Conservation (phyloP, 805 yeast genomes). For the Starmerella scarabaei region DNA sequence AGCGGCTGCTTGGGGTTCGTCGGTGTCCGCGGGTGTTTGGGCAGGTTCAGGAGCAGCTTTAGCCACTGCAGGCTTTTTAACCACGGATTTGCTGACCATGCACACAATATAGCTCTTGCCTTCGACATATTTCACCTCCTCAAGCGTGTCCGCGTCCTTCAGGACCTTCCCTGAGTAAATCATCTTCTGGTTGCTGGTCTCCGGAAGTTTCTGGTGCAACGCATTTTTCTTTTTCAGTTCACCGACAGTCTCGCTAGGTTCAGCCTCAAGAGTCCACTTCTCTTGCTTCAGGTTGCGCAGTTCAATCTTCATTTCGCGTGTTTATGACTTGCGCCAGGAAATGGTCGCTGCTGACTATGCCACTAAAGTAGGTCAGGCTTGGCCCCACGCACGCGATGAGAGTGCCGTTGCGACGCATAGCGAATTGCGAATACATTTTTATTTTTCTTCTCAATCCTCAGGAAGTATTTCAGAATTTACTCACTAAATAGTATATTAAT, state of each 20-base stretch:
- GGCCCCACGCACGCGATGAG: no score
- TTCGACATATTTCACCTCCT: conserved; percentile 61
- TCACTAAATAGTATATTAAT: background rate
- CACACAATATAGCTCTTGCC: conserved; percentile 78
- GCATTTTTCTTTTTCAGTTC: conserved; percentile 68
- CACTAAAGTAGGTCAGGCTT: no score
- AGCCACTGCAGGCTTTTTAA: conserved; percentile 19
- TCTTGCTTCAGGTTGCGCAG: conserved; percentile 91
- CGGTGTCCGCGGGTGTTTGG: conserved; percentile 12
- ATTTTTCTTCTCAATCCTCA: no score
- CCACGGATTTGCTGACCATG: conserved; percentile 54
- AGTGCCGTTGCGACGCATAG: no score
- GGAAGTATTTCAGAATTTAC: no score
- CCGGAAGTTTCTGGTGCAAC: conserved; percentile 46
- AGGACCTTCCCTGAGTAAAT: conserved; percentile 88
- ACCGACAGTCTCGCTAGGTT: conserved; percentile 50
- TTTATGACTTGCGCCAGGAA: no score
- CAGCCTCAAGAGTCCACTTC: conserved; percentile 68
- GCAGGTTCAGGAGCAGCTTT: conserved; percentile 20
- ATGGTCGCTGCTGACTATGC: no score
- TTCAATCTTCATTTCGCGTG: conserved; percentile 65
- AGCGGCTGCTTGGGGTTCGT: conserved; percentile 12
- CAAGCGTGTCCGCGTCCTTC: conserved; percentile 66
- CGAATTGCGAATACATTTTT: no score
- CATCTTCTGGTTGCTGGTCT: conserved; percentile 63